Evolutionary conservation across 208 protist species (phyloP).

Genomic region (Trypanosoma congolense): DNA sequence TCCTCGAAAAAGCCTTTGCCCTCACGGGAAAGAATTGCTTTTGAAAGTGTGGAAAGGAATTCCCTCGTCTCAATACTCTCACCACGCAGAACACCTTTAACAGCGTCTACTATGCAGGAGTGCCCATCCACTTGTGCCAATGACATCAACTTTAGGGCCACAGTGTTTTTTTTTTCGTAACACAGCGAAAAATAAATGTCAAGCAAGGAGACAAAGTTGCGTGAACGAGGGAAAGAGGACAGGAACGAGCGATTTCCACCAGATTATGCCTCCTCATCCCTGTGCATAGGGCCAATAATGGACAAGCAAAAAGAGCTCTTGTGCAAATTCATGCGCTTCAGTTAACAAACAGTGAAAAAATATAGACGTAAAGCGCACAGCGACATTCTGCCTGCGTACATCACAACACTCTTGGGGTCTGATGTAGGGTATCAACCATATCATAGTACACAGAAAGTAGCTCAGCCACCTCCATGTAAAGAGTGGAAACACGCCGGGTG

Average conservation of each 20-base stretch:
- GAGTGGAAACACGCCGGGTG: conserved; percentile 59
- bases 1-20: conserved; percentile 25
- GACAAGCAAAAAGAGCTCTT: too few relatives aligned
- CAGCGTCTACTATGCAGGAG: conserved; percentile 19
- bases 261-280: too few relatives aligned
- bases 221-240: neutral
- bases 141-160: neutral
- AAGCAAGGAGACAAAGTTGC: conserved; percentile 1
- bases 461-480: conserved; percentile 64
- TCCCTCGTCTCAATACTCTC: conserved; percentile 28
- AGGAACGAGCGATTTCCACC: too few relatives aligned
- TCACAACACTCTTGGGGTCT: conserved; percentile 15
- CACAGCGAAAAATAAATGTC: conserved; percentile 11
- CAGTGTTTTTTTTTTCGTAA: too few relatives aligned
- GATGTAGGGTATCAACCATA: conserved; percentile 37
- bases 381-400: neutral
- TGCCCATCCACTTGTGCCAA: neutral
- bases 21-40: conserved; percentile 17
- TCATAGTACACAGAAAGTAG: conserved; percentile 82
- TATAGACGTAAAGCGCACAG: neutral
- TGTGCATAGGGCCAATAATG: too few relatives aligned
- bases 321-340: too few relatives aligned
- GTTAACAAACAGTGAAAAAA: neutral
- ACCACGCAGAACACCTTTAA: conserved; percentile 25
- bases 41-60: conserved; percentile 22